Percentiles rank a stretch among this genome's conserved stretches.
These are phyloP conservation scores for Kwoniella dejecticola DNA, from an alignment of 768 basidiomycete species.

Conservation along the genomic window DNA sequence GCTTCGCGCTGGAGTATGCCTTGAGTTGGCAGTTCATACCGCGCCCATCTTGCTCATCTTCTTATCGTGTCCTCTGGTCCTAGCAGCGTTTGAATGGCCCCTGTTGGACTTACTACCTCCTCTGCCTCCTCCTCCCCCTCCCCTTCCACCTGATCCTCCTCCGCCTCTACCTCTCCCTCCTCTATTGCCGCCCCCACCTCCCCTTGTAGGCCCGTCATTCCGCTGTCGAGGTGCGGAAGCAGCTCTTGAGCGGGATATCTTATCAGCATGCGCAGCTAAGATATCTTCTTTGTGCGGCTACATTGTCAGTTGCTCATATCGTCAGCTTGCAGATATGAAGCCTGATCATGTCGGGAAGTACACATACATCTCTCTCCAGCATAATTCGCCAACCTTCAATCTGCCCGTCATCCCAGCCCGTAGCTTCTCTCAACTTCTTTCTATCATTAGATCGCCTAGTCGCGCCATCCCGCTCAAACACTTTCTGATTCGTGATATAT, in stretches of 20 bases:
- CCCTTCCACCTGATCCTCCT: constrained; percentile 34
- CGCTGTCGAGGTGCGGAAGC: constrained; percentile 12
- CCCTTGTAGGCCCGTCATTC: neutral
- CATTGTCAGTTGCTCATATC: too few species aligned
- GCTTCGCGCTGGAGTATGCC: too few species aligned
- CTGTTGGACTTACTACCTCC: constrained; percentile 78
- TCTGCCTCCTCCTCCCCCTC: constrained; percentile 63
- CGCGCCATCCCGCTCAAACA: constrained; percentile 74
- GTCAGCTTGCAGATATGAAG: too few species aligned
- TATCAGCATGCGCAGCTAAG: constrained; percentile 46
- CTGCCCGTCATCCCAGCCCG: constrained; percentile 74
- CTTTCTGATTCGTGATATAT: constrained; percentile 71
- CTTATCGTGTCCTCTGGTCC: constrained; percentile 83
- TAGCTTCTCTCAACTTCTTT: constrained; percentile 67
- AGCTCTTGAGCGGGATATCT: constrained; percentile 59
- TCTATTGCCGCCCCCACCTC: constrained; percentile 55
- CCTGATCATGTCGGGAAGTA: neutral
- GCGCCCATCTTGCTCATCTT: constrained; percentile 72
- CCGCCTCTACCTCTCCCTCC: constrained; percentile 48
- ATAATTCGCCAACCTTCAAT: constrained; percentile 91
- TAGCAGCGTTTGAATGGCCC: constrained; percentile 69
- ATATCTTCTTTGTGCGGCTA: constrained; percentile 51
- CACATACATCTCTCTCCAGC: constrained; percentile 80
- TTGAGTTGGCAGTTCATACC: too few species aligned
- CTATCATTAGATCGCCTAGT: constrained; percentile 73